Conservation (phyloP, 2,329 filamentous ascomycete species). For the Xylariaceae sp. region DNA sequence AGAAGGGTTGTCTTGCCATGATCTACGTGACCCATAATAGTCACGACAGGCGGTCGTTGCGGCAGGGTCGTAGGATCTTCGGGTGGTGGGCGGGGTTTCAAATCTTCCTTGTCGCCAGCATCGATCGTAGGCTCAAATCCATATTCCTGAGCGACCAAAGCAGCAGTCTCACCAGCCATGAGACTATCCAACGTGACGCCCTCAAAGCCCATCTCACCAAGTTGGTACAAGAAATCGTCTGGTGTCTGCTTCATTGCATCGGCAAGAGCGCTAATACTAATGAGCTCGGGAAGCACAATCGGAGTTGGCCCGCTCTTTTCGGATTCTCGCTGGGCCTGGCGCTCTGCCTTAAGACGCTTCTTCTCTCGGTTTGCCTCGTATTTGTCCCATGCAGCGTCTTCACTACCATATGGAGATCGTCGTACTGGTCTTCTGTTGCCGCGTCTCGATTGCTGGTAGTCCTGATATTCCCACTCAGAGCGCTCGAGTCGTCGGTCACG, state of each 20-base stretch:
- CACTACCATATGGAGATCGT: no score
- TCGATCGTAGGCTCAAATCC: constrained; percentile 83
- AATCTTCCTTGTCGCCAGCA: constrained; percentile 60
- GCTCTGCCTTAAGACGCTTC: constrained; percentile 34
- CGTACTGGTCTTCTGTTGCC: no score
- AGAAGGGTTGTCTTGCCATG: constrained; percentile 97
- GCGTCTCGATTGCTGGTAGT: no score
- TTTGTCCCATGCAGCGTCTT: no score
- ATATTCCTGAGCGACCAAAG: constrained; percentile 86
- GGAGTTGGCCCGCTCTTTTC: constrained; percentile 40
- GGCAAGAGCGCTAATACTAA: constrained; percentile 81
- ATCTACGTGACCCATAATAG: constrained; percentile 99
- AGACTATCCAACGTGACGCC: constrained; percentile 78
- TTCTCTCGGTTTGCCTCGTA: constrained; percentile 37
- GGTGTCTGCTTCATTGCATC: constrained; percentile 67
- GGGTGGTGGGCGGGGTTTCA: constrained; percentile 64
- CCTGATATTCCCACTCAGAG: no score
- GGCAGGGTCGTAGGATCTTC: constrained; percentile 67
- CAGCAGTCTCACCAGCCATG: constrained; percentile 85
- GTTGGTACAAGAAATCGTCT: constrained; percentile 66
- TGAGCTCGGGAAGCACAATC: constrained; percentile 84
- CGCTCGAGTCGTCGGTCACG: no score
- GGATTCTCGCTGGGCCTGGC: constrained; percentile 35
- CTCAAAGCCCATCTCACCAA: constrained; percentile 86
- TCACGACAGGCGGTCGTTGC: constrained; percentile 82